These are phyloP conservation scores for Russula lepida DNA, from an alignment of 768 basidiomycete species.

Conservation along the genomic window DNA sequence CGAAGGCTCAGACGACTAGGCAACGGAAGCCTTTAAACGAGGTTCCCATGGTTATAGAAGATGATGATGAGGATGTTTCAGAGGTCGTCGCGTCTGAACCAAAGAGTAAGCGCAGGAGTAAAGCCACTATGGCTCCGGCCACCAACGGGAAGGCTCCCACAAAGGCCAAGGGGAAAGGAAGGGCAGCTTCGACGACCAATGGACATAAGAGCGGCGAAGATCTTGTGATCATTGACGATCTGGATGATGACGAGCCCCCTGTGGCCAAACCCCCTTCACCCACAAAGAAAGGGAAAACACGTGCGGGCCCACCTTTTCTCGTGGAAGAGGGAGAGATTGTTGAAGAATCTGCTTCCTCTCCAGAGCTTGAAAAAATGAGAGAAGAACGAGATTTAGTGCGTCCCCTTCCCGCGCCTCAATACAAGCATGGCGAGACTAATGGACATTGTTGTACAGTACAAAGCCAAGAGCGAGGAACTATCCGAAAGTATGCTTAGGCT, in stretches of 20 bases:
- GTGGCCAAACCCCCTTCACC: slow-evolving; percentile 14
- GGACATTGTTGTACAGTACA: slow-evolving; percentile 3
- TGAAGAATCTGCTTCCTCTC: neutral
- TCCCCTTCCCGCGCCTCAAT: neutral
- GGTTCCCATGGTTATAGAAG: slow-evolving; percentile 10
- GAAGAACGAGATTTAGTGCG: slow-evolving; percentile 26
- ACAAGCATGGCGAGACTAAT: neutral
- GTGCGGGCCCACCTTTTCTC: neutral
- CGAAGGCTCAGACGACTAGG: slow-evolving; percentile 19
- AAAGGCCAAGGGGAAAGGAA: slow-evolving; percentile 32
- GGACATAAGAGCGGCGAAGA: neutral
- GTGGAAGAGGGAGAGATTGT: neutral
- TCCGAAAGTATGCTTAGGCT: slow-evolving; percentile 51
- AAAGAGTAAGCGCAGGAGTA: slow-evolving; percentile 16
- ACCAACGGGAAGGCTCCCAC: slow-evolving; percentile 26
- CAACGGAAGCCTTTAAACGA: slow-evolving; percentile 11
- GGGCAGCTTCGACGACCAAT: slow-evolving; percentile 25
- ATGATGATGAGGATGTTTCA: slow-evolving; percentile 20
- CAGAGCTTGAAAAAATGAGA: slow-evolving; percentile 21
- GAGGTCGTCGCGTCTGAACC: slow-evolving; percentile 18
- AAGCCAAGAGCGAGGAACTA: slow-evolving; percentile 31
- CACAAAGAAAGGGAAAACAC: slow-evolving; percentile 10
- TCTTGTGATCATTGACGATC: slow-evolving; percentile 8
- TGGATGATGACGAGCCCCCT: slow-evolving; percentile 13
- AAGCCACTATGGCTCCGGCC: slow-evolving; percentile 3